These are phyloP conservation scores for Aristolochia californica DNA, from an alignment of 164 flowering plant species.

Conservation along the genomic window DNA sequence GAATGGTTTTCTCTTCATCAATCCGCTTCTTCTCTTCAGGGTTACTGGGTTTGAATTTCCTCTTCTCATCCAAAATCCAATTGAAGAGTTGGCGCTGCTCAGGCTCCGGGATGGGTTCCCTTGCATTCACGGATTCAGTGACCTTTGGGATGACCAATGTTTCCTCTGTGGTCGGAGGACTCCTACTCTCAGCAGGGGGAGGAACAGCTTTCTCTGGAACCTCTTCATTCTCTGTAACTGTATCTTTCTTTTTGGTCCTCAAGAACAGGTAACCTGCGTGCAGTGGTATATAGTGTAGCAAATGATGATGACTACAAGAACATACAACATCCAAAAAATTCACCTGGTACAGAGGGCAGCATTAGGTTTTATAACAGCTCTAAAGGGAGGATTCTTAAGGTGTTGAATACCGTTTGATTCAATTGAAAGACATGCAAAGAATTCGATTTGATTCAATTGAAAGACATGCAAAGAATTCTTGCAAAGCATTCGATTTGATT, in stretches of 20 bases:
- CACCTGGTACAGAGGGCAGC: no score
- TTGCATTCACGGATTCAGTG: conserved; percentile 21
- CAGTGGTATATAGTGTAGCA: background rate
- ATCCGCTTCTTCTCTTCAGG: conserved; percentile 55
- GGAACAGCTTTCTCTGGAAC: background rate
- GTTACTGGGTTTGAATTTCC: conserved; percentile 54
- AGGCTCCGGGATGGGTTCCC: conserved; percentile 51
- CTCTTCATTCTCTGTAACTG: conserved; percentile 15
- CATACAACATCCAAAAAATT: background rate
- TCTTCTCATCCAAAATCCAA: conserved; percentile 87
- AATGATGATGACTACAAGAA: background rate
- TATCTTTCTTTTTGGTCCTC: conserved; percentile 51
- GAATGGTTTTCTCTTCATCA: conserved; percentile 84
- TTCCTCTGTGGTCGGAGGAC: conserved; percentile 11
- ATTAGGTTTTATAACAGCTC: no score
- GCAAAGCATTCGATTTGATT: no score
- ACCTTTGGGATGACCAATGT: conserved; percentile 16
- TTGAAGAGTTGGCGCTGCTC: conserved; percentile 67
- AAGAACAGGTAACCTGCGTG: conserved; percentile 55
- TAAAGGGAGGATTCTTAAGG: no score
- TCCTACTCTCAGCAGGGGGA: background rate
- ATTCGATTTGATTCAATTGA: no score
- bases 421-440: no score
- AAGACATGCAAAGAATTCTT: no score
- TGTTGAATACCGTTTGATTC: no score